Evolutionary conservation across 129 eudicot species (phyloP), one percentile per base, ranked within the genome.

Genomic region (Kitagawia praeruptora): DNA sequence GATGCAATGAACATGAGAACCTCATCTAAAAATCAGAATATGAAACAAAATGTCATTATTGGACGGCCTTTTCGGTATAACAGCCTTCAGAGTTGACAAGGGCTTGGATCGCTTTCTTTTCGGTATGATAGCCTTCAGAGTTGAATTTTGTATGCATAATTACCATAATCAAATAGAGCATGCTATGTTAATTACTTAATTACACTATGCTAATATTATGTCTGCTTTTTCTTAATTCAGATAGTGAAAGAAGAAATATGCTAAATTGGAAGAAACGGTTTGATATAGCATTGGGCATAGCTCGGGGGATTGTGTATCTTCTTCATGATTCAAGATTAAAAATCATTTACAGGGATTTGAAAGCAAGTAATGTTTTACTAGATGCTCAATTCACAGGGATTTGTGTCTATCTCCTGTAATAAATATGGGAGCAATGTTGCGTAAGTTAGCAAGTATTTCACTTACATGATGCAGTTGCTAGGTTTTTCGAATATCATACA

Each of bases 101-200:
- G 76, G 84, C 75, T 63, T 81, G 80, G 84, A 81, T 47, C 2
- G 37, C 21, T 81, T 75, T n/a, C 11, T 81, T n/a, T 74, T 75
- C 23, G 80, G 84, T 81, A 54, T 56, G 37, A 28, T 49, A 11
- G 9, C 6, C 40, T 34, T 70, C 45, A n/a, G 16, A 27, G 40
- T 9, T 18, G 21, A 42, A 42, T 42, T 42, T 42, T 6, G 6
- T 6, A 42, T 42, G 46, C 46, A 42, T 6, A 42, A 6, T 42
- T 6, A 42, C 46, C 46, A 13, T 48, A 12, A 31, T 69, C 37
- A 5, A 0, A n/a, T 27, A 69, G 23, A 19, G 18, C 9, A 38
- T 15, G 34, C 0, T 69, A 37, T 69, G 34, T 5, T 14, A 27
- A 15, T 28, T 12, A 10, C 8, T n/a, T n/a, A n/a, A n/a, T n/a